Evolutionary conservation across 2,329 filamentous ascomycete species (phyloP).

Genomic region (Cladorrhinum sp.): DNA sequence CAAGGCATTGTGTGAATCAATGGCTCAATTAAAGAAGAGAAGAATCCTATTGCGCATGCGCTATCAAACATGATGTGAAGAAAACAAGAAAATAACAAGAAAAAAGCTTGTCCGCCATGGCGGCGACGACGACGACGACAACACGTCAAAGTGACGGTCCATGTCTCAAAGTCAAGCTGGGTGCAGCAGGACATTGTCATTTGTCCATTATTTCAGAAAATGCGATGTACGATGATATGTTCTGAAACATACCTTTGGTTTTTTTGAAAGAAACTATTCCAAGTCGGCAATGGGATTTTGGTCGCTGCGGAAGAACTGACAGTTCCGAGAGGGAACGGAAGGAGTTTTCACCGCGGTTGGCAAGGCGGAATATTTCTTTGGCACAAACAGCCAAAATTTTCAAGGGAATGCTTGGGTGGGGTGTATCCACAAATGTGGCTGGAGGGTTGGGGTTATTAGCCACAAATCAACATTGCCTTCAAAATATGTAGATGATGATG

Average conservation of each 20-base stretch:
- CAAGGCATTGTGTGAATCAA: not conserved
- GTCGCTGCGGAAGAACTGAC: slow-evolving; percentile 31
- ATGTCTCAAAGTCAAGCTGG: not conserved
- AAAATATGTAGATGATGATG: too few relatives aligned
- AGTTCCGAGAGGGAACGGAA: slow-evolving; percentile 30
- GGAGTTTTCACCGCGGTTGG: slow-evolving; percentile 28
- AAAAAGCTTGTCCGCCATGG: not conserved
- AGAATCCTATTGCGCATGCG: not conserved
- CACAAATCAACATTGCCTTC: too few relatives aligned
- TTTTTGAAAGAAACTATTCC: slow-evolving; percentile 25
- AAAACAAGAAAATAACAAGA: not conserved
- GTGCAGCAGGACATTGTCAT: not conserved
- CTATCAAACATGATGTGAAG: not conserved
- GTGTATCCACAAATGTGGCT: not conserved
- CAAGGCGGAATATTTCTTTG: slow-evolving; percentile 18
- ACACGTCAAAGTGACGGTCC: slow-evolving; percentile 5
- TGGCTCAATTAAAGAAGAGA: slow-evolving; percentile 9
- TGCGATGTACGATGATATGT: not conserved
- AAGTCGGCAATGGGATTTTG: slow-evolving; percentile 23
- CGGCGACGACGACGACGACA: slow-evolving; percentile 1
- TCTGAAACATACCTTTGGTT: slow-evolving; percentile 26
- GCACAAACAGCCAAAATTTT: not conserved
- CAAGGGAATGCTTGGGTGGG: slow-evolving; percentile 1
- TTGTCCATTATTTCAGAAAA: not conserved
- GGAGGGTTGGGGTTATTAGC: not conserved